Base-by-base conservation (phyloP, 2,329 filamentous ascomycete genomes). In the Paecilomyces sp. region DNA sequence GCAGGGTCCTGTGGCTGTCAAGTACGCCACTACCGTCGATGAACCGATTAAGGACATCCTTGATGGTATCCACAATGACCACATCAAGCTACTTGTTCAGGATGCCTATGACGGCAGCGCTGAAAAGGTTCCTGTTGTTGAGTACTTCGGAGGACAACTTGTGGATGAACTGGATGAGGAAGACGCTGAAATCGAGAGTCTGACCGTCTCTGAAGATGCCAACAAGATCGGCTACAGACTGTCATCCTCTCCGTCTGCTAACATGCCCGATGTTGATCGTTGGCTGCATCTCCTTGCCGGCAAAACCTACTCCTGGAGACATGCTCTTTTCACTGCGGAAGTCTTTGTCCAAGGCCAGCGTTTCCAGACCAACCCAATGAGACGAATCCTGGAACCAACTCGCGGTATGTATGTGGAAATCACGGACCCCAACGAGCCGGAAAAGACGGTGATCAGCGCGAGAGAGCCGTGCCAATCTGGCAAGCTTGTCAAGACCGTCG, bases 281-380 rank as follows among this genome's bases (percentile, higher is more conserved):
- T 99, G 94, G 94, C 79, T 97, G 67, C 84, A 91, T 58, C 85
- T 97, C 15, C 83, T 99, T 57, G 94, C 93, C 50, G 94, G 94
- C 18, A 84, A 86, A 55, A 87, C 83, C 61, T 90, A 92, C 70
- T 97, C 90, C 56, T 99, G 94, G 94, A 87, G 93, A 61, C 91
- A 97, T 72, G 94, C 94, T 30, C 86, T 99, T 61, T 93, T 99
- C 77, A 91, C 91, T 61, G 89, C 92, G 0, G 93, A 99, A 66
- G 89, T 97, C 30, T 88, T 97, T 65, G 90, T 97, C 3, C 94
- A 99, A 76, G 94, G 92, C 15, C 89, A 96, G 75, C 92, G 95
- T 72, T 97, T 96, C 80, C 91, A 97, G 80, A 96, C 91, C 60
- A 99, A 99, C 78, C 95, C 94, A 0, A 89, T 97, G 79, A 89